Evolutionary conservation across 2,329 filamentous ascomycete genomes (phyloP).

Genomic region (Colletotrichum costaricense): DNA sequence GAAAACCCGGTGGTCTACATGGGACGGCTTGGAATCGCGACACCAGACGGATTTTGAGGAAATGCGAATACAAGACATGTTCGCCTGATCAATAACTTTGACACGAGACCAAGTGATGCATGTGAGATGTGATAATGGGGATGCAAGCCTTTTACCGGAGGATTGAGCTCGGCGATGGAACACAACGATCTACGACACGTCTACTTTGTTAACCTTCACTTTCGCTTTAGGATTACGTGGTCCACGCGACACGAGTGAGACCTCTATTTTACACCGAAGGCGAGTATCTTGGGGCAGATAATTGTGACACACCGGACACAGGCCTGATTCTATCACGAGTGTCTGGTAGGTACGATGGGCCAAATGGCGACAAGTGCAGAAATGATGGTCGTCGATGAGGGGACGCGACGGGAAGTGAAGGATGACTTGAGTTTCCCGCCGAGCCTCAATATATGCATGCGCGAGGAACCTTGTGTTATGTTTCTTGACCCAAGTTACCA

Average conservation of each 20-base stretch:
- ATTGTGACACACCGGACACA: background rate
- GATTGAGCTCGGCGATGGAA: no score
- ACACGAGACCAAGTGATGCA: background rate
- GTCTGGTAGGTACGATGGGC: background rate
- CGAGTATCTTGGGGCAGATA: background rate
- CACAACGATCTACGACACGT: background rate
- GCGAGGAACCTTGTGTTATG: background rate
- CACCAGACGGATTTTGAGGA: background rate
- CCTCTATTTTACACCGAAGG: background rate
- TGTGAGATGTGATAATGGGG: background rate
- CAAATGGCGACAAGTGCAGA: background rate
- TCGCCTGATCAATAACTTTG: background rate
- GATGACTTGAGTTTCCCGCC: background rate
- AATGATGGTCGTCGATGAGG: background rate
- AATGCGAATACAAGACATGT: background rate
- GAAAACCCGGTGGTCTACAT: background rate
- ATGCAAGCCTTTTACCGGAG: background rate
- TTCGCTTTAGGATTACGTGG: background rate
- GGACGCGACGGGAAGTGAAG: background rate
- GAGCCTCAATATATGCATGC: background rate
- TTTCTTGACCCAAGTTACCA: background rate
- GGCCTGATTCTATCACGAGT: rapidly evolving
- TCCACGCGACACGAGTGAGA: background rate
- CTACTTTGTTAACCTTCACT: background rate
- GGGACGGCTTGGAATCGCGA: background rate